These are phyloP conservation scores for Trichosporon sp. DNA, from an alignment of 1,284 basidiomycete genomes.

Conservation along the genomic window DNA sequence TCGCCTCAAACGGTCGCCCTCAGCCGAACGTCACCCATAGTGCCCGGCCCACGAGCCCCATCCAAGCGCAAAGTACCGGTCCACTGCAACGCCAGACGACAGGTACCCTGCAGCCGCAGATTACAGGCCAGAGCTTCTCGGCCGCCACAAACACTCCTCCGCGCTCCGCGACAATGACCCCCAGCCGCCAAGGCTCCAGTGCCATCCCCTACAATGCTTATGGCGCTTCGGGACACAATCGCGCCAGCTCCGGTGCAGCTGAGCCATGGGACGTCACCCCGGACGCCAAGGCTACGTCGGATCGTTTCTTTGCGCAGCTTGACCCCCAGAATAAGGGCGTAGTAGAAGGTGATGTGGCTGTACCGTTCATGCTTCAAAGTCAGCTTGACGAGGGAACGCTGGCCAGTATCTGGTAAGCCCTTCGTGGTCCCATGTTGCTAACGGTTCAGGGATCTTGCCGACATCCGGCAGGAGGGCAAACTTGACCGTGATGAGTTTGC, in stretches of 20 bases:
- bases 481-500: constrained; percentile 92
- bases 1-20: constrained; percentile 59
- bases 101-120: constrained; percentile 53
- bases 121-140: constrained; percentile 47
- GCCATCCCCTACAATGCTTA: neutral
- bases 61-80: constrained; percentile 17
- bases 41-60: constrained; percentile 23
- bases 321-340: constrained; percentile 72
- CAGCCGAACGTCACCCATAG: constrained; percentile 32
- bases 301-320: constrained; percentile 77
- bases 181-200: constrained; percentile 38
- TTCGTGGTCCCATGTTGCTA: neutral
- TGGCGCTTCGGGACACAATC: neutral
- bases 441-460: constrained; percentile 76
- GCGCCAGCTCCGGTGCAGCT: constrained; percentile 32
- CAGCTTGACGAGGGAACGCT: constrained; percentile 77
- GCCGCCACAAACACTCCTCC: constrained; percentile 16
- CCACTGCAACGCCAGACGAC: constrained; percentile 50
- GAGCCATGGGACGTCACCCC: constrained; percentile 75
- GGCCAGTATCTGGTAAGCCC: constrained; percentile 80
- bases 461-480: constrained; percentile 81
- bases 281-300: constrained; percentile 72
- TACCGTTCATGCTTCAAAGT: constrained; percentile 93
- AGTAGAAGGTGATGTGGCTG: constrained; percentile 89
- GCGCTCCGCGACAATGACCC: constrained; percentile 20